Base-by-base conservation (phyloP, 768 basidiomycete genomes). In the Hygrophoropsis aurantiaca region DNA sequence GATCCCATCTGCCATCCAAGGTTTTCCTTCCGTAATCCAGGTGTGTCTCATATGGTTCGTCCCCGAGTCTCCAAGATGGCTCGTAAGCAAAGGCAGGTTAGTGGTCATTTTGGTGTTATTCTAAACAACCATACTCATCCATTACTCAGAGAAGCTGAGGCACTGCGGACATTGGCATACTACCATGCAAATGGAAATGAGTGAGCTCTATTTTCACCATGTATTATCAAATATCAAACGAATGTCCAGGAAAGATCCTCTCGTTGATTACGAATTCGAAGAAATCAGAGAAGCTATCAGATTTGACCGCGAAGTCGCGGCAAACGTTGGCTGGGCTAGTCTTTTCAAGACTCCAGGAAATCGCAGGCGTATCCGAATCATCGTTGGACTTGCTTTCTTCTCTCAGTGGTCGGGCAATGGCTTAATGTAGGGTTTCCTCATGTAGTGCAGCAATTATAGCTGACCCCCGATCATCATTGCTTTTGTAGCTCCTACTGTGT, bases 391-490 rank as follows among this genome's bases (percentile, higher is more conserved):
- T 43, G 58, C 56, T 24, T 58, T 54, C 44, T 66, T 67, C 60
- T 65, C 63, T 10, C 60, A 64, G 39, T 65, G 62, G 65, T 56
- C 50, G 32, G 66, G 64, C 16, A 67, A 67, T 46, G 66, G 63
- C 8, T 53, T 65, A 26, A 52, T 60, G 33, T 26, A 50, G 3
- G 16, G 57, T 46, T 84, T 42, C 84, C 82, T 86, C 85, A 74
- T 87, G 87, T 71, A 24, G 10, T 3, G 50, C 40, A 38, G 7
- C 20, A 16, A 16, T 16, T 6, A n/a, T 16, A 38, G n/a, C 32
- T 10, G 32, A 34, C 32, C n/a, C n/a, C n/a, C 32, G 11, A 34
- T 10, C 32, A 34, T 34, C n/a, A 34, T 13, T 30, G 27, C 6
- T 13, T 30, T n/a, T 16, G n/a, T 7, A 38, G 36, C 7, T 38